phyloP scores from a whole-genome alignment of 2,329 filamentous ascomycete species.

The Pseudogymnoascus sp. region DNA sequence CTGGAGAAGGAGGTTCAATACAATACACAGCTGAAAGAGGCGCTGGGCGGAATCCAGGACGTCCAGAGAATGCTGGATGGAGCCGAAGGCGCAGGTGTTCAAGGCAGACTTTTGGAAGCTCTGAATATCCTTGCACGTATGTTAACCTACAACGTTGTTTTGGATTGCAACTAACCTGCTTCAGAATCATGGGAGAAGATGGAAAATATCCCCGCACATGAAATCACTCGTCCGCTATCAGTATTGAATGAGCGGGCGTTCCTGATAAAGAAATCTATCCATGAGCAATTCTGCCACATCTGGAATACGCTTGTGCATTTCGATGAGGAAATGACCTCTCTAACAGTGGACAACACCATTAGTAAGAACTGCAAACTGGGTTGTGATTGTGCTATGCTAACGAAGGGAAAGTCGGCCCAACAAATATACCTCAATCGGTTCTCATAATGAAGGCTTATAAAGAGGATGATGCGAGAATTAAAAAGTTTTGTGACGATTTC shows the following conservation, averaged over 20 bases:
- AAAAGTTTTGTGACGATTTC: constrained; percentile 52
- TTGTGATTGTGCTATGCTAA: background rate
- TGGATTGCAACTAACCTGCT: constrained; percentile 20
- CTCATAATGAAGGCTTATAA: constrained; percentile 50
- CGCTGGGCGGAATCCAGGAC: constrained; percentile 42
- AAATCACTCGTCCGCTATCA: constrained; percentile 51
- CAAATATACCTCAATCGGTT: constrained; percentile 45
- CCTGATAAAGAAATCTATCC: constrained; percentile 57
- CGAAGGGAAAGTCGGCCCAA: constrained; percentile 36
- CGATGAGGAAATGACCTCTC: constrained; percentile 43
- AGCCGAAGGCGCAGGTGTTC: constrained; percentile 48
- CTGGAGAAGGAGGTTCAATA: constrained; percentile 50
- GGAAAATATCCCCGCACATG: constrained; percentile 49
- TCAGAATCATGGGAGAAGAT: constrained; percentile 50
- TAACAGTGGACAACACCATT: constrained; percentile 40
- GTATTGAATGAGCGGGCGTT: constrained; percentile 57
- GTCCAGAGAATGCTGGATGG: constrained; percentile 54
- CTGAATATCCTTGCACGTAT: constrained; percentile 47
- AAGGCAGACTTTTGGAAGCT: constrained; percentile 47
- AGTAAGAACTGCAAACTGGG: constrained; percentile 11
- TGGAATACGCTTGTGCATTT: constrained; percentile 63
- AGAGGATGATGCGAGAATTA: constrained; percentile 51
- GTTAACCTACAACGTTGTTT: constrained; percentile 16
- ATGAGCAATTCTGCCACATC: constrained; percentile 55
- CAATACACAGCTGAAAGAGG: constrained; percentile 45